These are phyloP conservation scores for Pyrenochaeta sp. DNA, from an alignment of 2,329 filamentous ascomycete species.

Conservation along the genomic window DNA sequence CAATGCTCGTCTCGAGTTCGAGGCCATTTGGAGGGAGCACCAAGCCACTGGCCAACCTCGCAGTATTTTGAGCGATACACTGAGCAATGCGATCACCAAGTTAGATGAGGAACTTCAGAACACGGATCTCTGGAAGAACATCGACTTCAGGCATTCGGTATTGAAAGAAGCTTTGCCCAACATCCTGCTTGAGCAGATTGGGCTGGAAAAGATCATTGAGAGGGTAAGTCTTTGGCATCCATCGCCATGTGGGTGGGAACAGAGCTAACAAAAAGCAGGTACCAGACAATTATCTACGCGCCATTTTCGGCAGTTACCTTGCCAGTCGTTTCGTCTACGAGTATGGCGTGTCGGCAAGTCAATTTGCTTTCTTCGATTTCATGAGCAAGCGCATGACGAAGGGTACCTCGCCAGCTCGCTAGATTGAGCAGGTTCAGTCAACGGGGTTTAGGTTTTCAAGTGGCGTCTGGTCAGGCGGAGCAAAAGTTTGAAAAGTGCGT, in stretches of 20 bases:
- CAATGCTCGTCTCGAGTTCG: conserved; percentile 93
- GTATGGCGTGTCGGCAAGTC: conserved; percentile 89
- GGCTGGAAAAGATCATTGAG: conserved; percentile 83
- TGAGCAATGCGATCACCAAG: conserved; percentile 93
- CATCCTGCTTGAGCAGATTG: conserved; percentile 86
- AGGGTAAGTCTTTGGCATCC: conserved; percentile 63
- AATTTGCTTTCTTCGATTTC: conserved; percentile 99
- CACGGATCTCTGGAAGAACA: conserved; percentile 89
- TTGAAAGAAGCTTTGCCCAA: conserved; percentile 86
- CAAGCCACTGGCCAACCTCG: conserved; percentile 80
- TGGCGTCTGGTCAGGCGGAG: background rate
- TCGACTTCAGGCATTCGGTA: conserved; percentile 78
- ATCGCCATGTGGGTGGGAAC: background rate
- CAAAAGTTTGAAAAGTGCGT: conserved; percentile 1
- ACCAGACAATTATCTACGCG: conserved; percentile 88
- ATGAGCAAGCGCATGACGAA: conserved; percentile 60
- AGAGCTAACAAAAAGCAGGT: conserved; percentile 61
- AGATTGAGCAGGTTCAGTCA: background rate
- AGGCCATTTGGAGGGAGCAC: conserved; percentile 97
- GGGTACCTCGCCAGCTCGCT: conserved; percentile 14
- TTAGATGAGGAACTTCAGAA: conserved; percentile 95
- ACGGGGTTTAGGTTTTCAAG: background rate
- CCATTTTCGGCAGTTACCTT: conserved; percentile 95
- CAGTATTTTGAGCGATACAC: conserved; percentile 88
- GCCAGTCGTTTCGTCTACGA: conserved; percentile 96